Evolutionary conservation across 225 moss, liverwort and hornwort genomes (phyloP).

Genomic region (Physcomitrellopsis africana): DNA sequence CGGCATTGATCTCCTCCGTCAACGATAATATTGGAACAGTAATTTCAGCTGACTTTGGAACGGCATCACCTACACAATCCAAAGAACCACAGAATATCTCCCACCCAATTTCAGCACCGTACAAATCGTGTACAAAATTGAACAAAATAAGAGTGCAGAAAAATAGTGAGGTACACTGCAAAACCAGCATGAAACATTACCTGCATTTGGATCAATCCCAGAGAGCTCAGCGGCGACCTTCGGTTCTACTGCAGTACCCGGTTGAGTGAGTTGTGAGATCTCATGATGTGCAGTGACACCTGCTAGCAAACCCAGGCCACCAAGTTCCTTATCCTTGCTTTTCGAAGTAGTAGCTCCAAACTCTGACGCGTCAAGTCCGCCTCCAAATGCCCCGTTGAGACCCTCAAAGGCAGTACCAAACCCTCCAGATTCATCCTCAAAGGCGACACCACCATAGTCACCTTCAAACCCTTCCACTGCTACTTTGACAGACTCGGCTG

Average conservation of each 20-base stretch:
- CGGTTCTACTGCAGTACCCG: slow-evolving; percentile 35
- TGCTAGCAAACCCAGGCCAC: slow-evolving; percentile 86
- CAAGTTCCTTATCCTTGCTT: slow-evolving; percentile 73
- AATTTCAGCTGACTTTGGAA: slow-evolving; percentile 49
- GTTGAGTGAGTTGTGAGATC: slow-evolving; percentile 30
- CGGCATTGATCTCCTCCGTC: slow-evolving; percentile 93
- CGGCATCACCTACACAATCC: slow-evolving; percentile 50
- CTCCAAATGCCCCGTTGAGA: slow-evolving; percentile 96
- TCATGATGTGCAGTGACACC: slow-evolving; percentile 55
- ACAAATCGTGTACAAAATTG: background rate
- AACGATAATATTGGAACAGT: slow-evolving; percentile 75
- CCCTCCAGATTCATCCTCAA: slow-evolving; percentile 95
- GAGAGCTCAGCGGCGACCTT: slow-evolving; percentile 57
- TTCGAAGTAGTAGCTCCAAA: slow-evolving; percentile 82
- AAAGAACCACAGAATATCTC: slow-evolving; percentile 15
- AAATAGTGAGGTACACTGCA: slow-evolving; percentile 1
- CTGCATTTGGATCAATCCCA: slow-evolving; percentile 61
- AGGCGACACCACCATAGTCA: slow-evolving; percentile 92
- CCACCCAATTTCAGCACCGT: slow-evolving; percentile 15
- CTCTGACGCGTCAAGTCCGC: slow-evolving; percentile 93
- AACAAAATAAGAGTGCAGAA: background rate
- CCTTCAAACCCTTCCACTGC: slow-evolving; percentile 97
- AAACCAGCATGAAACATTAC: slow-evolving; percentile 32
- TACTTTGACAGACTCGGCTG: slow-evolving; percentile 62
- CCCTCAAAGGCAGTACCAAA: slow-evolving; percentile 99